Conservation (phyloP, 2,329 filamentous ascomycete species). For the Tolypocladium nubicola region DNA sequence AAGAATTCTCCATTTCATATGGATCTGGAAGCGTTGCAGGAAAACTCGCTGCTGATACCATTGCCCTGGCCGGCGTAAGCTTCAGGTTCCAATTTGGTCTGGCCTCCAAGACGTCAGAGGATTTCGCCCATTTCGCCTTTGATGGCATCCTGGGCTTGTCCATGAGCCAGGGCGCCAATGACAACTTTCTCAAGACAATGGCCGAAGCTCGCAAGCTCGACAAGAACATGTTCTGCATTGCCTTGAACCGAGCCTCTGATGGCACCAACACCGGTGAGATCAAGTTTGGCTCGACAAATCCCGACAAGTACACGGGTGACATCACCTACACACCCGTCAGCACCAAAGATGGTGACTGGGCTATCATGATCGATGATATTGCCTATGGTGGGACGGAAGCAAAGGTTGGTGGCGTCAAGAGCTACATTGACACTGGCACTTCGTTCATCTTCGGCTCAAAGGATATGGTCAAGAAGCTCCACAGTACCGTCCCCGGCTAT, state of each 20-base stretch:
- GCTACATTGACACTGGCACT: conserved; percentile 78
- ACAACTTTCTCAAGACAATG: conserved; percentile 59
- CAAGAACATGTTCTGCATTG: conserved; percentile 60
- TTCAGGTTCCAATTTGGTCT: conserved; percentile 61
- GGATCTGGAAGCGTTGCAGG: conserved; percentile 68
- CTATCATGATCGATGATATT: conserved; percentile 57
- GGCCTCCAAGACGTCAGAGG: conserved; percentile 57
- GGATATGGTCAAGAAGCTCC: conserved; percentile 55
- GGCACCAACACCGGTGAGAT: conserved; percentile 63
- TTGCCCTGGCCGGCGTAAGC: conserved; percentile 56
- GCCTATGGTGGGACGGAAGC: conserved; percentile 48
- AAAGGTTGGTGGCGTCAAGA: conserved; percentile 43
- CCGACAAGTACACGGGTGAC: conserved; percentile 54
- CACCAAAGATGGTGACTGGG: conserved; percentile 53
- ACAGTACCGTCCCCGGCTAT: conserved; percentile 55
- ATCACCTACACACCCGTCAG: conserved; percentile 53
- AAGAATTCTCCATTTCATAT: conserved; percentile 58
- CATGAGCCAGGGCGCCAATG: conserved; percentile 45
- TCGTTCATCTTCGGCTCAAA: conserved; percentile 66
- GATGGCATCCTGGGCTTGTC: conserved; percentile 80
- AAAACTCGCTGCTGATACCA: conserved; percentile 51
- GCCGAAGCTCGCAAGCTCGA: conserved; percentile 42
- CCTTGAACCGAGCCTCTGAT: conserved; percentile 57
- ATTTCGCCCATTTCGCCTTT: conserved; percentile 72
- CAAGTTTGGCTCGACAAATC: conserved; percentile 63